Conservation (phyloP, 192 early-diverging fungal species). For the Podila epigama region DNA sequence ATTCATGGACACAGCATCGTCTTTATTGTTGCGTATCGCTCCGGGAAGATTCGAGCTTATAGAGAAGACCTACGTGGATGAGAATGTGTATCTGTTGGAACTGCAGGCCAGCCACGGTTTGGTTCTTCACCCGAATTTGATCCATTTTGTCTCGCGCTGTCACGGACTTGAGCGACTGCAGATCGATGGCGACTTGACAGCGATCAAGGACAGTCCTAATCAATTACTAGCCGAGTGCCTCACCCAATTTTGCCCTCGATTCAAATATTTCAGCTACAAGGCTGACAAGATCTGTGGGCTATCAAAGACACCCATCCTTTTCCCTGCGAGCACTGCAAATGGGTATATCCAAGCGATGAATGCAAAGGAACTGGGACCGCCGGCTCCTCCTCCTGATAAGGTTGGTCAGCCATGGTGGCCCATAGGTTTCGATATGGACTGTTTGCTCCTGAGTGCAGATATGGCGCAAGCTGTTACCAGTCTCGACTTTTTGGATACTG, state of each 20-base stretch:
- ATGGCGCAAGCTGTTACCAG: neutral
- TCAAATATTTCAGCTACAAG: neutral
- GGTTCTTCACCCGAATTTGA: neutral
- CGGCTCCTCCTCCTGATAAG: neutral
- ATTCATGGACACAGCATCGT: neutral
- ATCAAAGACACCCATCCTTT: neutral
- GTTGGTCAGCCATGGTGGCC: neutral
- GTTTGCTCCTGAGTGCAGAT: neutral
- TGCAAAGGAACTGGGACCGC: neutral
- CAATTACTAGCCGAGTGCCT: neutral
- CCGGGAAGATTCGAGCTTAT: neutral
- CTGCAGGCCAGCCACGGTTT: neutral
- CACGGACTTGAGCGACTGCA: neutral
- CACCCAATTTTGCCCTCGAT: neutral
- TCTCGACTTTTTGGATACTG: neutral
- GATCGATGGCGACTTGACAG: neutral
- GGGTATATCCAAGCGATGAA: neutral
- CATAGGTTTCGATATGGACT: neutral
- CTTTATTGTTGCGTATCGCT: too few relatives aligned
- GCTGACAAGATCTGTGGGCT: neutral
- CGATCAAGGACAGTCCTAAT: neutral
- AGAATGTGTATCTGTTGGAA: neutral
- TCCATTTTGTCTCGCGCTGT: neutral
- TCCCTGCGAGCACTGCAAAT: neutral
- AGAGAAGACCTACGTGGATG: neutral